Base-by-base conservation (phyloP, 805 yeast genomes). In the Yamadazyma sp. region DNA sequence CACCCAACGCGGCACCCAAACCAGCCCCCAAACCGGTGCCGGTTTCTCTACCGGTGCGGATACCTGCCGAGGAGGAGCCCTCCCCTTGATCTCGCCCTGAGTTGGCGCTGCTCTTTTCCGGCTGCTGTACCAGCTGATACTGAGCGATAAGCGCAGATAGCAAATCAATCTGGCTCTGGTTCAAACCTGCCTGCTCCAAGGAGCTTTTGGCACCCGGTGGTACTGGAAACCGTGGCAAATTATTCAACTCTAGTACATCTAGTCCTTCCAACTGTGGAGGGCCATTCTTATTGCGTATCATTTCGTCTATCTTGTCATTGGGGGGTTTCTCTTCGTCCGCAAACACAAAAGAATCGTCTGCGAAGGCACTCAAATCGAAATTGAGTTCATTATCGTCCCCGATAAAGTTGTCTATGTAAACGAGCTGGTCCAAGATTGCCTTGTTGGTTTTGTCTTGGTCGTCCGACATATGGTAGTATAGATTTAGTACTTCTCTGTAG, bases 311-410 rank as follows among this genome's bases (percentile, higher is more conserved):
- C 14, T 43, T 38, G 14, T 47, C 43, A 42, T 42, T 63, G 28
- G 56, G 70, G 1, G 82, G 82, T 53, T 83, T 83, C 23, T 84
- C 91, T 52, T 85, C 93, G 53, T 84, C 93, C 1, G 91, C 88
- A 54, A 84, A 84, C 2, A 84, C 75, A 48, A 84, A 84, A 2
- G 86, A 74, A 42, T 83, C 90, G 50, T 84, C 90, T 0, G 90
- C 91, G 70, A 84, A 84, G 1, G 89, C 90, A 12, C 87, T 84
- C 45, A 84, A 69, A 52, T 84, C 93, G 12, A 69, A 53, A 19
- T 67, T 60, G 8, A 69, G 53, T 47, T 50, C 60, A 31, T 45
- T 39, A 14, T 73, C 76, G 14, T 74, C 78, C 5, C 79, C 78
- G 68, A 84, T 75, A 52, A 84, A 82, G 44, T 82, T 82, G 54